A percentile compares a stretch with the other conserved stretches of the same genome.
phyloP scores from a whole-genome alignment of 1,284 basidiomycete species.

The Rhodotorula sp. region DNA sequence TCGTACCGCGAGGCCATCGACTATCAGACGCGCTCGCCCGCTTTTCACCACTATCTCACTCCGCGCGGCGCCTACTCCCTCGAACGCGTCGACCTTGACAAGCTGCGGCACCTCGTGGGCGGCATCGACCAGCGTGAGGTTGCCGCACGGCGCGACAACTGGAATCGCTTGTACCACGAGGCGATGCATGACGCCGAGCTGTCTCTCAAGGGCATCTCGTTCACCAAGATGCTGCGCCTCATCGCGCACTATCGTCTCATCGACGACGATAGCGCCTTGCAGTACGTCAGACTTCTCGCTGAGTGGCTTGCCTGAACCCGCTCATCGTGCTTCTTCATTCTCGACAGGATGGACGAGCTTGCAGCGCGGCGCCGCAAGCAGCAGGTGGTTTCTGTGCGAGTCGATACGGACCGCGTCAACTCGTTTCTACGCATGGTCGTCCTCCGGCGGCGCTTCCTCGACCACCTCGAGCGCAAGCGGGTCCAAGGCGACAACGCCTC shows the following conservation, averaged over 20 bases:
- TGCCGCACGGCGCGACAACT: constrained; percentile 66
- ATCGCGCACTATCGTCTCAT: constrained; percentile 91
- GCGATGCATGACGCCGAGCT: constrained; percentile 69
- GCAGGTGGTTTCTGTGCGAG: constrained; percentile 74
- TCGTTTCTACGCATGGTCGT: constrained; percentile 75
- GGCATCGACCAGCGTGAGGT: constrained; percentile 67
- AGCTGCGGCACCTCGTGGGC: constrained; percentile 63
- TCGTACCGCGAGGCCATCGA: constrained; percentile 11
- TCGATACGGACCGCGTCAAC: constrained; percentile 78
- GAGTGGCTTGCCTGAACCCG: no score
- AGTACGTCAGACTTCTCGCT: constrained; percentile 59
- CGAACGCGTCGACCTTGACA: constrained; percentile 55
- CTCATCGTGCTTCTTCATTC: background rate
- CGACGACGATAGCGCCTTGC: constrained; percentile 80
- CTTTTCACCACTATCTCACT: constrained; percentile 27
- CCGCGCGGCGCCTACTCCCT: constrained; percentile 22
- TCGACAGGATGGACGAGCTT: constrained; percentile 72
- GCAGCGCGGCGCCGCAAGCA: constrained; percentile 73
- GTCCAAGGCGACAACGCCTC: background rate
- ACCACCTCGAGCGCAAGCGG: constrained; percentile 3
- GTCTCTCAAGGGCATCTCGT: constrained; percentile 78
- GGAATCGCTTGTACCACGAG: constrained; percentile 79
- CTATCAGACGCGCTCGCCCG: constrained; percentile 16
- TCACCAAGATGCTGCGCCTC: constrained; percentile 84
- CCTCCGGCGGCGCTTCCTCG: constrained; percentile 67